These are phyloP conservation scores for Phytopythium kandeliae DNA, from an alignment of 352 stramenopile species.

Conservation along the genomic window DNA sequence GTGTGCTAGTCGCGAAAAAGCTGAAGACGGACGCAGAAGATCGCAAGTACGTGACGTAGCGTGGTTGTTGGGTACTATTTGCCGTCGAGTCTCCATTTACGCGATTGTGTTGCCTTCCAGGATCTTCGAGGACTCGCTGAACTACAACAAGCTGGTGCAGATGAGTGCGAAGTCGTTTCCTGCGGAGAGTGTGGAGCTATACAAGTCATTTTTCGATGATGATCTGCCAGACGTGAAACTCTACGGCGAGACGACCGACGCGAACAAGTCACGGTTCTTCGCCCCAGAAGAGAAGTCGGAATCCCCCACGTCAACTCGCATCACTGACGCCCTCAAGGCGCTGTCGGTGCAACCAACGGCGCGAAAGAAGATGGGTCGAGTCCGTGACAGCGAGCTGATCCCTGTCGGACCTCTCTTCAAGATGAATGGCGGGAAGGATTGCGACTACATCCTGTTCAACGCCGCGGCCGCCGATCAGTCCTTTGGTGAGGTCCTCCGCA, in stretches of 20 bases:
- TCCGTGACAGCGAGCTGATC: conserved; percentile 44
- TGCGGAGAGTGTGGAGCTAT: conserved; percentile 64
- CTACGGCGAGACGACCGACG: conserved; percentile 16
- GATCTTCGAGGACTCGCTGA: conserved; percentile 60
- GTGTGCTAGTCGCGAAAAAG: conserved; percentile 73
- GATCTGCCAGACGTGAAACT: conserved; percentile 53
- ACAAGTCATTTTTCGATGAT: conserved; percentile 81
- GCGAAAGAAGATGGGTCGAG: conserved; percentile 11
- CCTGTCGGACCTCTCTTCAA: conserved; percentile 69
- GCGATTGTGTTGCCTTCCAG: conserved; percentile 10
- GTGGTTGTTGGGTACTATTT: neutral
- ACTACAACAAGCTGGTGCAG: conserved; percentile 65
- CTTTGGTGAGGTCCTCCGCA: conserved; percentile 73
- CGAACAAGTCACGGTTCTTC: conserved; percentile 11
- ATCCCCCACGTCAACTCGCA: conserved; percentile 7
- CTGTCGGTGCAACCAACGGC: conserved; percentile 24
- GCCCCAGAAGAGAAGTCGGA: conserved; percentile 13
- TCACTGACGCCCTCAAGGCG: conserved; percentile 22
- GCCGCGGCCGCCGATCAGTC: conserved; percentile 57
- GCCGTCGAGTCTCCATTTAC: neutral
- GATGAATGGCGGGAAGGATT: conserved; percentile 72
- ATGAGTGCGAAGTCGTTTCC: conserved; percentile 44
- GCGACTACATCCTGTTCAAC: conserved; percentile 83
- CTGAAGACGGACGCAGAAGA: conserved; percentile 65
- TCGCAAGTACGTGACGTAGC: conserved; percentile 28